Percentiles rank a stretch among this genome's conserved stretches.
Evolutionary conservation across 148 eudicot genomes (phyloP).

Genomic region (Amaranthus cruentus): DNA sequence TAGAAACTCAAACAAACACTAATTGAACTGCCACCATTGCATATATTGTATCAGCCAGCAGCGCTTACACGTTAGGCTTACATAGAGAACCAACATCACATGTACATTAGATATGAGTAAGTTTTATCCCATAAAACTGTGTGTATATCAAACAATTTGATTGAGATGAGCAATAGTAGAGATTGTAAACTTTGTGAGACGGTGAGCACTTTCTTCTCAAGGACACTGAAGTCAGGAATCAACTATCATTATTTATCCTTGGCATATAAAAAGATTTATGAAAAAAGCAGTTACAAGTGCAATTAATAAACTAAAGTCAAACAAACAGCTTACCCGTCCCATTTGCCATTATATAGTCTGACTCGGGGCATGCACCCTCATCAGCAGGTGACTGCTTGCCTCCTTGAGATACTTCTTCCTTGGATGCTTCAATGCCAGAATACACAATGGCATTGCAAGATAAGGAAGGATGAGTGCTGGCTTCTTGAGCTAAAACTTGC

Average conservation of each 20-base stretch:
- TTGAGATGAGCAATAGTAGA: no score
- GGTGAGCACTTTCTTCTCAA: neutral
- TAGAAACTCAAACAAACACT: neutral
- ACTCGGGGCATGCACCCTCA: conserved; percentile 58
- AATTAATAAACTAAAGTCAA: neutral
- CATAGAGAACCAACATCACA: neutral
- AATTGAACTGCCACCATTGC: neutral
- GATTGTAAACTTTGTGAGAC: neutral
- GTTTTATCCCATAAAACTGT: neutral
- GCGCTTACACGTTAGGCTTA: neutral
- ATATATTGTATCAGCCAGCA: neutral
- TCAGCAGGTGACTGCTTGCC: conserved; percentile 59
- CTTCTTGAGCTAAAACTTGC: conserved; percentile 50
- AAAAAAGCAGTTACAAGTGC: neutral
- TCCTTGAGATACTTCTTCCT: conserved; percentile 92
- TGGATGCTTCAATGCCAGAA: conserved; percentile 85
- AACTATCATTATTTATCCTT: neutral
- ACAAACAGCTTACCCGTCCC: conserved; percentile 46
- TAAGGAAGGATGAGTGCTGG: conserved; percentile 75
- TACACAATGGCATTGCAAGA: conserved; percentile 95
- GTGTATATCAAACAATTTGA: neutral
- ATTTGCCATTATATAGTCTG: conserved; percentile 55
- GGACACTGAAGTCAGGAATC: neutral
- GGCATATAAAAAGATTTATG: neutral
- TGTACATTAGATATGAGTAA: neutral